Conservation (phyloP, 139 green algal species). For the Zygnema circumcarinatum region DNA sequence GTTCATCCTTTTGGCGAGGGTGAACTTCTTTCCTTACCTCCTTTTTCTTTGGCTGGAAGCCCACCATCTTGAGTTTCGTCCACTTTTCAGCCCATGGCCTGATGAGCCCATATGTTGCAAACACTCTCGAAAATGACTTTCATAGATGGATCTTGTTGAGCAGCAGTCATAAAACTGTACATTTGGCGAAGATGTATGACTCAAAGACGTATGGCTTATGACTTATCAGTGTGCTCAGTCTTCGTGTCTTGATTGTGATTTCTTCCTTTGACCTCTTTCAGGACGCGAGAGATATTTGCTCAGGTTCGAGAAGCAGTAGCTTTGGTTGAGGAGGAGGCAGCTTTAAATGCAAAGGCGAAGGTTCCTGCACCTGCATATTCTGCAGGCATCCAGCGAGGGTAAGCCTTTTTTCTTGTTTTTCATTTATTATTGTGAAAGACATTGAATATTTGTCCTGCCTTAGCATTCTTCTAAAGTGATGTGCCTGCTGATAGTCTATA, state of each 20-base stretch:
- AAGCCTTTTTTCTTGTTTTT: slow-evolving; percentile 10
- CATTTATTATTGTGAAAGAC: not conserved
- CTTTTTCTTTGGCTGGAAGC: no score
- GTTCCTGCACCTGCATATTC: not conserved
- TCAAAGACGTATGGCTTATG: no score
- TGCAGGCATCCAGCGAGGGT: not conserved
- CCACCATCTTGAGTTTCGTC: no score
- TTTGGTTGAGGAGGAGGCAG: slow-evolving; percentile 57
- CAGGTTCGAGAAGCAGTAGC: slow-evolving; percentile 61
- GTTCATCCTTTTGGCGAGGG: slow-evolving; percentile 47
- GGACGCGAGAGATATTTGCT: slow-evolving; percentile 72
- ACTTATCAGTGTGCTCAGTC: no score
- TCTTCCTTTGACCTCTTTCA: slow-evolving; percentile 24
- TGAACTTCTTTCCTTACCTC: not conserved
- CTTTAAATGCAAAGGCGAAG: slow-evolving; percentile 16
- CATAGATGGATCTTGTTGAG: no score
- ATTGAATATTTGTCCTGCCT: not conserved
- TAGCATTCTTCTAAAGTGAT: not conserved
- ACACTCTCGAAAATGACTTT: no score
- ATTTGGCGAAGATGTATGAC: no score
- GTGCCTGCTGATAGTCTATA: not conserved
- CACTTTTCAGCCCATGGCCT: no score
- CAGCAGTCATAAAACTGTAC: no score
- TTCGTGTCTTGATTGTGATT: no score
- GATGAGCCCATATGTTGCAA: no score